These are phyloP conservation scores for Erodium texanum DNA, from an alignment of 441 rosid genomes.

Conservation along the genomic window DNA sequence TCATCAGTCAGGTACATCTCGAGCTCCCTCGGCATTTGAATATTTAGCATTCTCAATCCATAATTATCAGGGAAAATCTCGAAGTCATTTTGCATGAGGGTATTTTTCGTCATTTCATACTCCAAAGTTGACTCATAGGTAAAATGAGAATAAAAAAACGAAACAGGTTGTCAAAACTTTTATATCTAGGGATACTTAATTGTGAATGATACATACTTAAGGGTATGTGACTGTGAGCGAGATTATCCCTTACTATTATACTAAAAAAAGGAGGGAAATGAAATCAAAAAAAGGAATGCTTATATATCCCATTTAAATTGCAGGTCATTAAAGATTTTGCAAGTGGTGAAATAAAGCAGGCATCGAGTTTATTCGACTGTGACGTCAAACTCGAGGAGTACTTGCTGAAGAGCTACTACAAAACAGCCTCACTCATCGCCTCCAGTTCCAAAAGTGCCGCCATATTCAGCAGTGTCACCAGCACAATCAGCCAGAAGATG, in stretches of 20 bases:
- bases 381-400: constrained; percentile 65
- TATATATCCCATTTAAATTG: not conserved
- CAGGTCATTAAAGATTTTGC: constrained; percentile 97
- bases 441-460: constrained; percentile 94
- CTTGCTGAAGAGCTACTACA: constrained; percentile 76
- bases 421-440: constrained; percentile 80
- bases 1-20: constrained; percentile 71
- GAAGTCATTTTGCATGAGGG: too few relatives aligned
- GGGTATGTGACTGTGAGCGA: too few relatives aligned
- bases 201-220: too few relatives aligned
- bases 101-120: too few relatives aligned
- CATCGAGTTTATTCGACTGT: constrained; percentile 78
- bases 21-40: not conserved
- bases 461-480: constrained; percentile 61
- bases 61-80: too few relatives aligned
- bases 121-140: too few relatives aligned
- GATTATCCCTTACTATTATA: too few relatives aligned
- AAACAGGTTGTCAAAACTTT: too few relatives aligned
- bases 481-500: constrained; percentile 40
- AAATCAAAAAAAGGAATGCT: not conserved
- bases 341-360: constrained; percentile 95
- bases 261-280: too few relatives aligned
- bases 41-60: not conserved
- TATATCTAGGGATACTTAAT: too few relatives aligned
- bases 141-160: too few relatives aligned